Conservation (phyloP, 805 yeast genomes). For the Komagataella kurtzmanii region DNA sequence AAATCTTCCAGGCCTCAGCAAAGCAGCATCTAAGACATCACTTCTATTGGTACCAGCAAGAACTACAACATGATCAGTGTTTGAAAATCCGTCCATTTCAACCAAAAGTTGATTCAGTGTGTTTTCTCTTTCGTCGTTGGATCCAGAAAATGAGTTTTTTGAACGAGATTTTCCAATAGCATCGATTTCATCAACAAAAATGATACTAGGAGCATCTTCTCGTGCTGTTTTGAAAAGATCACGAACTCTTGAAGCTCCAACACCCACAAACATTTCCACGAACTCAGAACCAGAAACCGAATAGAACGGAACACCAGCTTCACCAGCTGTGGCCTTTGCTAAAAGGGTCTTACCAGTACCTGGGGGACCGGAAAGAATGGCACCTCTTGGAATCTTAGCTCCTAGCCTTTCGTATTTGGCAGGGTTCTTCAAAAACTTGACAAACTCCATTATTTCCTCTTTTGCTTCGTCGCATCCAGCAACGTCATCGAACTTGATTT, state of each 20-base stretch:
- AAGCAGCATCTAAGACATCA: conserved; percentile 85
- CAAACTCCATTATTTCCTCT: conserved; percentile 97
- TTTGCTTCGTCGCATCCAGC: conserved; percentile 98
- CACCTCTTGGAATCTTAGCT: conserved; percentile 97
- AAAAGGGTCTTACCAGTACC: conserved; percentile 97
- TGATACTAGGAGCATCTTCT: conserved; percentile 86
- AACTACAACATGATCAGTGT: conserved; percentile 88
- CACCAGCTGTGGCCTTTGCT: conserved; percentile 99
- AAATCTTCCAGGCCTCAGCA: conserved; percentile 94
- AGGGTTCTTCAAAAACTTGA: conserved; percentile 83
- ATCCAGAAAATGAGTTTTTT: conserved; percentile 52
- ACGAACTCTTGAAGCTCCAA: conserved; percentile 96
- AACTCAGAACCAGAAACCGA: conserved; percentile 96
- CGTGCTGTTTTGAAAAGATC: conserved; percentile 89
- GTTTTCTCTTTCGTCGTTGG: conserved; percentile 94
- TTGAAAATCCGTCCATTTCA: conserved; percentile 96
- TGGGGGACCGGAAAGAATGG: conserved; percentile 94
- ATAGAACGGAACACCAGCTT: conserved; percentile 94
- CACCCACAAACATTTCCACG: conserved; percentile 98
- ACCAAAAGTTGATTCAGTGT: conserved; percentile 91
- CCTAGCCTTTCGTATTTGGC: conserved; percentile 83
- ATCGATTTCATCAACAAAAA: conserved; percentile 97
- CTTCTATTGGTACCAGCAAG: conserved; percentile 96
- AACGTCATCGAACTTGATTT: conserved; percentile 82
- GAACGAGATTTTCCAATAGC: conserved; percentile 93